Conservation (phyloP, 2,329 filamentous ascomycete species). For the Ophiostoma fasciatum region DNA sequence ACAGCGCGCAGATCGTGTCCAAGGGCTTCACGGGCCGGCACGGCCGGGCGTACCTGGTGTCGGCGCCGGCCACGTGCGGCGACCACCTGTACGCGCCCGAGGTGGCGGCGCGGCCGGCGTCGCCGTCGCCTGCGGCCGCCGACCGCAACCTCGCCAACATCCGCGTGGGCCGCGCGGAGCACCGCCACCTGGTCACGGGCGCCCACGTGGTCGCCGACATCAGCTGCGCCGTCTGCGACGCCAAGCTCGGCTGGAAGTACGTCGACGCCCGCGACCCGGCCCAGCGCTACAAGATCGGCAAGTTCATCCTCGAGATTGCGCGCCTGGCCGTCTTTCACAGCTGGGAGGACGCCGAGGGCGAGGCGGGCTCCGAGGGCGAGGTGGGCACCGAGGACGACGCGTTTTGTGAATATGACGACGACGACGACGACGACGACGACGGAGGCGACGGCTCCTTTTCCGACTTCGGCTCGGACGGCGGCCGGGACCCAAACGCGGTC, state of each 20-base stretch:
- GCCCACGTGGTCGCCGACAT: conserved; percentile 51
- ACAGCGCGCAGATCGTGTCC: conserved; percentile 44
- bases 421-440: neutral
- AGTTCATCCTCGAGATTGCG: conserved; percentile 51
- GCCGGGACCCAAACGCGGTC: conserved; percentile 1
- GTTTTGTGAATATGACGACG: too few species aligned
- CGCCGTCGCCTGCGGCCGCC: conserved; percentile 11
- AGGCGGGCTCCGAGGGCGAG: conserved; percentile 4
- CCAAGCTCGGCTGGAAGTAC: conserved; percentile 53
- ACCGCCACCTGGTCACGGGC: conserved; percentile 45
- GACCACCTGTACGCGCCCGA: conserved; percentile 9
- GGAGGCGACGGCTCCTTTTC: conserved; percentile 7
- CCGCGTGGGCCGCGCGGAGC: conserved; percentile 36
- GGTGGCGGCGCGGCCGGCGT: neutral
- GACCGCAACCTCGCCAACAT: conserved; percentile 34
- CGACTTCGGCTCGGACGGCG: conserved; percentile 10
- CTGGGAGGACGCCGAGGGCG: conserved; percentile 34
- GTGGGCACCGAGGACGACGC: conserved; percentile 4
- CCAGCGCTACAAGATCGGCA: conserved; percentile 54
- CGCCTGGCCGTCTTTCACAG: conserved; percentile 34
- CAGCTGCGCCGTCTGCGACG: conserved; percentile 37
- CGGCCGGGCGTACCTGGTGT: conserved; percentile 47
- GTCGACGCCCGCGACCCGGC: conserved; percentile 42
- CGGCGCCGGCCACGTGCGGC: conserved; percentile 13
- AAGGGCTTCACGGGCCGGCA: conserved; percentile 53